Evolutionary conservation across 2,329 filamentous ascomycete species (phyloP).

Genomic region (Lasiodiplodia citricola): DNA sequence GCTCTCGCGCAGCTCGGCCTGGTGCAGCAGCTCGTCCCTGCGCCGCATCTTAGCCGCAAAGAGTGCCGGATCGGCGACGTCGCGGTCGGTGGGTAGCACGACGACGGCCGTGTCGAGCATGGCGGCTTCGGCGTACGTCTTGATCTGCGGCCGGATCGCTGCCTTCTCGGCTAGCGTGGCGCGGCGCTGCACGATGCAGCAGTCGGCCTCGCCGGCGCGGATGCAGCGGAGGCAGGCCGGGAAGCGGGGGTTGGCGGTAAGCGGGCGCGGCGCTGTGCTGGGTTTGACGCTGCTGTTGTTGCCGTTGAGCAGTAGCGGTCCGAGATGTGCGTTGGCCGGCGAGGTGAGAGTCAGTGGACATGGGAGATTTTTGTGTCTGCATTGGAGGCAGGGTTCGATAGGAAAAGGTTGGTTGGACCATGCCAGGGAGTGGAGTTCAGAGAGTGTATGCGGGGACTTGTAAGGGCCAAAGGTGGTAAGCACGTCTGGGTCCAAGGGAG

Average conservation of each 20-base stretch:
- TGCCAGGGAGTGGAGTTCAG: slow-evolving; percentile 35
- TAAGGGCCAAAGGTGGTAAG: slow-evolving; percentile 7
- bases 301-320: background rate
- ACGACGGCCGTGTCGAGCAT: background rate
- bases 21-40: background rate
- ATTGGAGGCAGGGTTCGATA: slow-evolving; percentile 20
- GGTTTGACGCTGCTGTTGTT: background rate
- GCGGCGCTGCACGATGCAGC: slow-evolving; percentile 15
- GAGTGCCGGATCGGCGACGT: background rate
- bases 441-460: slow-evolving; percentile 37
- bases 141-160: background rate
- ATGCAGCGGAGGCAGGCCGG: slow-evolving; percentile 20
- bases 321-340: background rate
- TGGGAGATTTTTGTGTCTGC: background rate
- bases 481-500: background rate
- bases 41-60: background rate
- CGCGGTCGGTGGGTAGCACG: slow-evolving; percentile 6
- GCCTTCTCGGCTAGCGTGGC: background rate
- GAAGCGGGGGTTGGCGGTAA: background rate
- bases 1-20: background rate
- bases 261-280: background rate
- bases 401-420: slow-evolving; percentile 31
- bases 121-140: background rate
- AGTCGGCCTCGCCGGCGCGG: slow-evolving; percentile 16
- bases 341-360: slow-evolving; percentile 1